These are phyloP conservation scores for Austroboletus festivus DNA, from an alignment of 768 basidiomycete species.

Conservation along the genomic window DNA sequence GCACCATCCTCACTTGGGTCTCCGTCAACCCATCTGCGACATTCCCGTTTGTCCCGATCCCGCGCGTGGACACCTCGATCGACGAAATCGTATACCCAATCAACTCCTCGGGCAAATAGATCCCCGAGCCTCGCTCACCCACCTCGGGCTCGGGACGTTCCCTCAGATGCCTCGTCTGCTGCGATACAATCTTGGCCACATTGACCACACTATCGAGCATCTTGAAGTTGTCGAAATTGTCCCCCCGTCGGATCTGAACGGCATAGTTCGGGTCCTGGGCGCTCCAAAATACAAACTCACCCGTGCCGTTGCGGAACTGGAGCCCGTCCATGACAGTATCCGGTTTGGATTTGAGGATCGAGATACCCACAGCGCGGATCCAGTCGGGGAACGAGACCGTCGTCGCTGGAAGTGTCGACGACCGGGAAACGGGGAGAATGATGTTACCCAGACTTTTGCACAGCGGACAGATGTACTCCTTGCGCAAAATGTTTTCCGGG, in stretches of 20 bases:
- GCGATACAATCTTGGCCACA: slow-evolving; percentile 73
- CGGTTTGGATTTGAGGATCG: slow-evolving; percentile 80
- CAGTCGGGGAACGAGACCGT: slow-evolving; percentile 75
- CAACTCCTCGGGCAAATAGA: slow-evolving; percentile 91
- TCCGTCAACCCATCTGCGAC: slow-evolving; percentile 70
- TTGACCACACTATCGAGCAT: slow-evolving; percentile 88
- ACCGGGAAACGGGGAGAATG: slow-evolving; percentile 74
- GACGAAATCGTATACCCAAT: slow-evolving; percentile 83
- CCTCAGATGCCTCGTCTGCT: slow-evolving; percentile 80
- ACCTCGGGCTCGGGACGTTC: slow-evolving; percentile 70
- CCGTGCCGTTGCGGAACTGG: slow-evolving; percentile 76
- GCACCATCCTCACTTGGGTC: slow-evolving; percentile 70
- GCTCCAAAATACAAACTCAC: slow-evolving; percentile 87
- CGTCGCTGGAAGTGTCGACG: slow-evolving; percentile 44
- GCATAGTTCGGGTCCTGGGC: slow-evolving; percentile 75
- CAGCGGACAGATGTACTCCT: slow-evolving; percentile 94
- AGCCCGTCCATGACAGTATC: slow-evolving; percentile 68
- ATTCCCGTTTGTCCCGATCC: slow-evolving; percentile 47
- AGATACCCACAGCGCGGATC: slow-evolving; percentile 87
- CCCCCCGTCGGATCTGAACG: slow-evolving; percentile 49
- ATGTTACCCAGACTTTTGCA: slow-evolving; percentile 97
- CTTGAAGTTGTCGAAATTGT: slow-evolving; percentile 59
- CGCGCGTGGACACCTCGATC: slow-evolving; percentile 80
- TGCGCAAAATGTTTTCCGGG: slow-evolving; percentile 89
- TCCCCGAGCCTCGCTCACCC: slow-evolving; percentile 75